Evolutionary conservation across 805 yeast species (phyloP).

Genomic region (Geotrichum ghanense): DNA sequence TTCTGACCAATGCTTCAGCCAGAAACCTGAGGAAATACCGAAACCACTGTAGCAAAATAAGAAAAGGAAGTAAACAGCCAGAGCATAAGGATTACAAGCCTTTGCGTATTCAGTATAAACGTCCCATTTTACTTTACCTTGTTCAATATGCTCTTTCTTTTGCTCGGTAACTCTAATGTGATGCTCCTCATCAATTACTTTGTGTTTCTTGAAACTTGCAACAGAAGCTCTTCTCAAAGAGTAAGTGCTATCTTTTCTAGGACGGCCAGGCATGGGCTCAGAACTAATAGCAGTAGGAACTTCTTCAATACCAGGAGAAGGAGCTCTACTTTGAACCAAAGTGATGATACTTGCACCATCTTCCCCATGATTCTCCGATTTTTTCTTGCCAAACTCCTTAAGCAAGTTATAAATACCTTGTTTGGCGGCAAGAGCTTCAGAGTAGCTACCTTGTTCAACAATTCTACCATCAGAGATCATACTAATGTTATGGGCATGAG

Average conservation of each 20-base stretch:
- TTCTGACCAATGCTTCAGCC: conserved; percentile 98
- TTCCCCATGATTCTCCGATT: conserved; percentile 3
- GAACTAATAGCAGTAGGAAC: neutral
- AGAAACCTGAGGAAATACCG: conserved; percentile 63
- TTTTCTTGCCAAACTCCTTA: conserved; percentile 18
- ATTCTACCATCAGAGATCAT: conserved; percentile 45
- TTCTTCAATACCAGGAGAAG: neutral
- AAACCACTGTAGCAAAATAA: conserved; percentile 48
- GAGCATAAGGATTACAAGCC: conserved; percentile 70
- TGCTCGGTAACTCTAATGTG: conserved; percentile 14
- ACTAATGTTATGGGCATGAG: conserved; percentile 59
- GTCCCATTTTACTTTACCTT: conserved; percentile 86
- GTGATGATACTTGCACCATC: conserved; percentile 3
- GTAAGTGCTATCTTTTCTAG: conserved; percentile 16
- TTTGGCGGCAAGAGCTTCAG: conserved; percentile 18
- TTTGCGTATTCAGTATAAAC: conserved; percentile 75
- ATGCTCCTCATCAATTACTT: conserved; percentile 17
- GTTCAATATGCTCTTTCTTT: conserved; percentile 68
- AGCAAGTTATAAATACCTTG: conserved; percentile 16
- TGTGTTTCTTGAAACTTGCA: conserved; percentile 39
- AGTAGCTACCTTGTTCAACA: conserved; percentile 26
- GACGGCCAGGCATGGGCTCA: neutral
- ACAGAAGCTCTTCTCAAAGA: conserved; percentile 50
- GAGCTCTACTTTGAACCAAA: neutral
- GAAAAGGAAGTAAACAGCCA: conserved; percentile 42